Evolutionary conservation across 805 yeast genomes (phyloP), one percentile per base, ranked within the genome.

Genomic region (Nakazawaea ishiwadae): DNA sequence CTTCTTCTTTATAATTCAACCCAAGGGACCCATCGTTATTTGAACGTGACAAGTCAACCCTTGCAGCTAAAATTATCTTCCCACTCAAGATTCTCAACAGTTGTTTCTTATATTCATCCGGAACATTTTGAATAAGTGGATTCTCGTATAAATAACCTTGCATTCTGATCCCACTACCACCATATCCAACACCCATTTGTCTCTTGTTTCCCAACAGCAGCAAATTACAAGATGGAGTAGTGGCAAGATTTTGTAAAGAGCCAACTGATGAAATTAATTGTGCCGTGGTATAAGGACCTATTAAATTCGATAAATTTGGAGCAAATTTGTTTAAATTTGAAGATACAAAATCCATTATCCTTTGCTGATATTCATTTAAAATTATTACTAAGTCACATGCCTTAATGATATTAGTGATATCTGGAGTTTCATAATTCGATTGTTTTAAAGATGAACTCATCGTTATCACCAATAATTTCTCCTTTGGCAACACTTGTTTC

Each of bases 1-100:
- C 71, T 42, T 91, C 93, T 2, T 60, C 55, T 31, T 68, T 61
- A 76, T 84, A 82, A 44, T 69, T 68, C 2, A 31, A 20, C 0
- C 97, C 98, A 30, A 72, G 54, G 0, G 60, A 46, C 0, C 84
- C 85, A 44, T 71, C 71, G 0, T 54, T 15, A 3, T 16, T 8
- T 3, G 39, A 17, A 12, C 59, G 62, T 2, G 81, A 66, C 14
- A 74, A 63, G 54, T 91, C 99, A 4, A 91, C 68, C 46, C 98
- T 67, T 0, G 97, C 88, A 0, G 96, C 93, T 5, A 93, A 63
- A 0, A 85, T 71, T 1, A 87, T 65, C 54, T 90, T 91, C 0
- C 84, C 96, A 31, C 96, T 75, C 0, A 86, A 62, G 48, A 88
- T 81, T 43, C 96, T 65, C 66, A 87, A 68, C 6, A 89, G 91